Evolutionary conservation across 2,329 filamentous ascomycete species (phyloP), one percentile per base, ranked within the genome.

Genomic region (Diaporthe sp.): DNA sequence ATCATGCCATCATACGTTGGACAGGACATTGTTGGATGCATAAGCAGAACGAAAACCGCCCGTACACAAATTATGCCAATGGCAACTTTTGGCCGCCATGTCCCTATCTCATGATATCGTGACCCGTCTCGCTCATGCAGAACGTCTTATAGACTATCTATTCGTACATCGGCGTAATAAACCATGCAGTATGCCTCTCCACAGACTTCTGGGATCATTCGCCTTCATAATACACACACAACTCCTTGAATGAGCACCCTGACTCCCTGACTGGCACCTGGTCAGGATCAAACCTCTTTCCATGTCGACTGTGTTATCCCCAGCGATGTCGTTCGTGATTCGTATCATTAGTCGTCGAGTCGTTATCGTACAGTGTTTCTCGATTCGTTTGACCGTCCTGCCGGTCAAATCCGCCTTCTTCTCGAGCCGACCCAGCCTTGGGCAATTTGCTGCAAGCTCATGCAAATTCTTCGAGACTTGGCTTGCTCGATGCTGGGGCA

Each of bases 331-430:
- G 34, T 70, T 70, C 65, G 65, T 70, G 34, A 70, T 70, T 70
- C 51, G 17, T 70, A 34, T 58, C 47, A 61, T 47, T 74, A 74
- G 8, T 74, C 63, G 51, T 71, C 39, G 53, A 65, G n/a, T 60
- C 65, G 49, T 70, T 39, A 55, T 70, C 65, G 65, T 70, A 70
- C 65, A 70, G 12, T 34, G 15, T 70, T 53, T 42, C 31, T 51
- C 20, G 13, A 25, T 37, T 25, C 44, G 20, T 31, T 13, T 72
- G 37, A 34, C 49, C 34, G 15, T 68, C 12, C 44, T 17, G 44
- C 44, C n/a, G 63, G 28, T 51, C 63, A 25, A 37, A 3, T 9
- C 22, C 22, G n/a, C n/a, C 17, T 4, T 4, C 31, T 22, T 53
- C 9, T 37, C 15, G 28, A 42, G 44, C 57, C 37, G n/a, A 25